Evolutionary conservation across 345 rosid species (phyloP).

Genomic region (Melaleuca quinquenervia): DNA sequence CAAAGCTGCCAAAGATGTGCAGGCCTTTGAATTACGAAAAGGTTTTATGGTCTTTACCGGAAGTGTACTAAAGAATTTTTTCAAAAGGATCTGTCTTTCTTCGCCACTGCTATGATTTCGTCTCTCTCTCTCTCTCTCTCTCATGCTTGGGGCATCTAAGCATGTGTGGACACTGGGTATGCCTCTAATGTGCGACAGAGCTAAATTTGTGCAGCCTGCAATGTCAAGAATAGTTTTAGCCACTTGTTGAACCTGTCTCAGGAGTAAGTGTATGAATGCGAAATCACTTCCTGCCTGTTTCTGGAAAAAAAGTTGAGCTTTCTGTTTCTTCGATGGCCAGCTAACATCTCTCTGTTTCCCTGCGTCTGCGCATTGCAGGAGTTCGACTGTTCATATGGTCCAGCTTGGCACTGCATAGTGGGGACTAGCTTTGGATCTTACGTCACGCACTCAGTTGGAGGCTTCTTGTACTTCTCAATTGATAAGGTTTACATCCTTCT

Average conservation of each 20-base stretch:
- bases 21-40: background rate
- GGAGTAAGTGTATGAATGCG: background rate
- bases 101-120: background rate
- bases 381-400: constrained; percentile 76
- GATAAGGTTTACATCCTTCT: constrained; percentile 89
- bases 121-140: background rate
- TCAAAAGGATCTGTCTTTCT: background rate
- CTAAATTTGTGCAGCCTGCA: background rate
- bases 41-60: background rate
- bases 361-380: constrained; percentile 38
- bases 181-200: background rate
- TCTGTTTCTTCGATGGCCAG: background rate
- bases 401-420: constrained; percentile 98
- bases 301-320: background rate
- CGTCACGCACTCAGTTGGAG: constrained; percentile 86
- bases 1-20: background rate
- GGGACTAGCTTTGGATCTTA: constrained; percentile 96
- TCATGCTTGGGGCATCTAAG: background rate
- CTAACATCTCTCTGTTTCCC: background rate
- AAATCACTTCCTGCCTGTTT: background rate
- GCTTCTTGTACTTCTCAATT: constrained; percentile 85
- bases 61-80: background rate
- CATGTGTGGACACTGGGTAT: background rate
- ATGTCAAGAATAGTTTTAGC: background rate
- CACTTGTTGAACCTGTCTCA: background rate